Conservation (phyloP, 108 stramenopile genomes). For the Cyclotella baltica region DNA sequence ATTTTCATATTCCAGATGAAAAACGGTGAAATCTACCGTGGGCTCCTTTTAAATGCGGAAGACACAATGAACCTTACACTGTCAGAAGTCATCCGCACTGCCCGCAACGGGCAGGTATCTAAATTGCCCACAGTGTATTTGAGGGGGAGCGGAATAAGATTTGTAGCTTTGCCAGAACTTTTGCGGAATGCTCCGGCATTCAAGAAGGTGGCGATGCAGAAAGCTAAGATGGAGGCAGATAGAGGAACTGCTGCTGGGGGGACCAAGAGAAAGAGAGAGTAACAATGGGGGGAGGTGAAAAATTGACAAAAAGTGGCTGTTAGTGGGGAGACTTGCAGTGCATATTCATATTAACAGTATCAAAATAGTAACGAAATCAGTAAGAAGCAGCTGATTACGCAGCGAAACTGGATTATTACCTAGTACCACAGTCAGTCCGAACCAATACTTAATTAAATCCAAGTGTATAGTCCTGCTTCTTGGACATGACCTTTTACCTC, state of each 20-base stretch:
- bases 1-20: conserved; percentile 72
- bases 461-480: no score
- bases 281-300: neutral
- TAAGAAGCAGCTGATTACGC: no score
- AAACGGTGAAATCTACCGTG: conserved; percentile 96
- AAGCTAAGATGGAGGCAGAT: conserved; percentile 87
- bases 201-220: conserved; percentile 93
- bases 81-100: conserved; percentile 84
- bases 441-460: no score
- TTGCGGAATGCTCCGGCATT: conserved; percentile 96
- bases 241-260: conserved; percentile 25
- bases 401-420: no score
- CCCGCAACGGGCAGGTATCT: conserved; percentile 81
- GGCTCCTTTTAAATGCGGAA: conserved; percentile 92
- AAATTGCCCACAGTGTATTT: conserved; percentile 89
- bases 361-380: no score
- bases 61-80: conserved; percentile 97
- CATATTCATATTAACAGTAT: no score
- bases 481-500: no score
- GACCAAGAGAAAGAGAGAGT: conserved; percentile 16
- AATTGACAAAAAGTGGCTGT: neutral
- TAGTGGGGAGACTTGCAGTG: no score
- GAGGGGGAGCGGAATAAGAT: conserved; percentile 92
- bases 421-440: no score
- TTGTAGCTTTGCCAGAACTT: conserved; percentile 95